phyloP scores from a whole-genome alignment of 768 basidiomycete genomes.

The Stropharia rugosoannulata region DNA sequence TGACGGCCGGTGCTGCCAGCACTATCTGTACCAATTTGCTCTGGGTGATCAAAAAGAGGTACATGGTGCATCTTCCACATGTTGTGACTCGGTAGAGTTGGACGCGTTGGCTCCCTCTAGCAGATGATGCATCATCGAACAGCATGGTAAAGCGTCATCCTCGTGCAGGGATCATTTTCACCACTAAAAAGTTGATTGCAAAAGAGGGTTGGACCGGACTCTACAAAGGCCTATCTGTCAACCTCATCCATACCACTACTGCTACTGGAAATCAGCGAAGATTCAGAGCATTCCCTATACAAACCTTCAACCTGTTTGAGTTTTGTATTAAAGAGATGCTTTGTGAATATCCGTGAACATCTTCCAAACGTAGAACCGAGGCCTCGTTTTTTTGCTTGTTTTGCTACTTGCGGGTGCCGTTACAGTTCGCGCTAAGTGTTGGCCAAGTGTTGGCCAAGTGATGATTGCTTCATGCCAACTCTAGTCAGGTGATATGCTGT shows the following conservation, averaged over 20 bases:
- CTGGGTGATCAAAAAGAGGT: slow-evolving; percentile 99
- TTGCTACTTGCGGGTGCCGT: too few relatives aligned
- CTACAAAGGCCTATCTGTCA: slow-evolving; percentile 93
- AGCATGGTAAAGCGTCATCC: slow-evolving; percentile 58
- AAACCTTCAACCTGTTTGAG: too few relatives aligned
- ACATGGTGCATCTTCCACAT: slow-evolving; percentile 68
- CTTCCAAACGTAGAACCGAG: too few relatives aligned
- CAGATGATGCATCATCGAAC: slow-evolving; percentile 56
- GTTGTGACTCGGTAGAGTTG: background rate
- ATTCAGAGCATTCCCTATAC: too few relatives aligned
- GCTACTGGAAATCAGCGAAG: too few relatives aligned
- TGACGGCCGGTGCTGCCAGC: slow-evolving; percentile 92
- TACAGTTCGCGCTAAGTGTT: too few relatives aligned
- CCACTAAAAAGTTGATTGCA: slow-evolving; percentile 65
- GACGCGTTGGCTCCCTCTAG: slow-evolving; percentile 70
- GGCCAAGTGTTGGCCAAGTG: too few relatives aligned
- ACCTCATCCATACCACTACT: slow-evolving; percentile 88
- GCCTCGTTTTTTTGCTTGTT: too few relatives aligned
- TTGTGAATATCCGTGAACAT: too few relatives aligned
- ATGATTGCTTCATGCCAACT: too few relatives aligned
- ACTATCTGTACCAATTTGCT: slow-evolving; percentile 94
- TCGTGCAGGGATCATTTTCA: slow-evolving; percentile 69
- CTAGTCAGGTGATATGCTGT: too few relatives aligned
- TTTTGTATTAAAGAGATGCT: too few relatives aligned
- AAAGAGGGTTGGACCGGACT: slow-evolving; percentile 89